Evolutionary conservation across 2,329 filamentous ascomycete genomes (phyloP).

Genomic region (Scytalidium sp.): DNA sequence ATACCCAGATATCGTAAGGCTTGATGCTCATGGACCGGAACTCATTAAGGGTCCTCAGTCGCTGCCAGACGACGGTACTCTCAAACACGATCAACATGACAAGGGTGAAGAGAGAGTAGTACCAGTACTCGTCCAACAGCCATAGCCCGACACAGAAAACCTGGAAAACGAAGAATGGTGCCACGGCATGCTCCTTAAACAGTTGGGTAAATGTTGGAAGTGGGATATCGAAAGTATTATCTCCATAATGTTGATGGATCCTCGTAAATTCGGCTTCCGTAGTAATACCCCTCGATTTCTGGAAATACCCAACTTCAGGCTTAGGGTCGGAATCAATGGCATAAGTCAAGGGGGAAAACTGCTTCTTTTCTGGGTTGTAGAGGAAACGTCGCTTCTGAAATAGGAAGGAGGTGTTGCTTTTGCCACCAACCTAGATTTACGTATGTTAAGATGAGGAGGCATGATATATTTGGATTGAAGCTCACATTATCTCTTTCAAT

Average conservation of each 20-base stretch:
- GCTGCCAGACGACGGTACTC: slow-evolving; percentile 98
- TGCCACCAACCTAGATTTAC: slow-evolving; percentile 57
- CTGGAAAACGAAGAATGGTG: slow-evolving; percentile 99
- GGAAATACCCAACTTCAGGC: slow-evolving; percentile 74
- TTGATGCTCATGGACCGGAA: slow-evolving; percentile 99
- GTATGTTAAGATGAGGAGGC: background rate
- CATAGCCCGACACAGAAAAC: slow-evolving; percentile 97
- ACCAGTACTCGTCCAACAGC: slow-evolving; percentile 99
- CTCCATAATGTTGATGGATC: slow-evolving; percentile 88
- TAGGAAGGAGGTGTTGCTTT: slow-evolving; percentile 79
- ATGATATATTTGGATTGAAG: background rate
- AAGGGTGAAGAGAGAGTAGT: slow-evolving; percentile 97
- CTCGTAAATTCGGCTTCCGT: slow-evolving; percentile 73
- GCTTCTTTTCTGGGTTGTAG: slow-evolving; percentile 66
- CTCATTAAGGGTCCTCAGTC: slow-evolving; percentile 90
- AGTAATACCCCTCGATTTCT: slow-evolving; percentile 72
- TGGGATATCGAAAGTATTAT: slow-evolving; percentile 96
- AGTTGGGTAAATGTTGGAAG: slow-evolving; percentile 94
- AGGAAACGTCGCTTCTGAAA: slow-evolving; percentile 98
- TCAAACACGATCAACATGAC: slow-evolving; percentile 98
- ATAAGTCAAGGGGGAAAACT: slow-evolving; percentile 82
- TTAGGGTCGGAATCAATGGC: slow-evolving; percentile 83
- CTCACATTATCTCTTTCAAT: slow-evolving; percentile 70
- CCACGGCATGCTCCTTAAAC: slow-evolving; percentile 97
- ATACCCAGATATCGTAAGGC: slow-evolving; percentile 92